Conservation (phyloP, 345 rosid genomes). For the Pseudoturritis turrita region DNA sequence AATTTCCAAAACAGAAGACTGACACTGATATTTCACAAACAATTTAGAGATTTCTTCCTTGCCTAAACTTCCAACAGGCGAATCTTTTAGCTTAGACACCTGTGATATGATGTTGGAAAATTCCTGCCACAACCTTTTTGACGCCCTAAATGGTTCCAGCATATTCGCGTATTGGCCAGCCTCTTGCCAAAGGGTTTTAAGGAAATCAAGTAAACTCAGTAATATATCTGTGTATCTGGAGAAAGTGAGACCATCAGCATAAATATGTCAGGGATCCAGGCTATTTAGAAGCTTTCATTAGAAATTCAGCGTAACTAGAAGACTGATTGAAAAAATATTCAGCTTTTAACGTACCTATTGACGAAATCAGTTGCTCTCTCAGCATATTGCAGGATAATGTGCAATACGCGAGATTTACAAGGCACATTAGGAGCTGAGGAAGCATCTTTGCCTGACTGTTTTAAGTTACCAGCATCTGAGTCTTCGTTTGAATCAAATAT, state of each 20-base stretch:
- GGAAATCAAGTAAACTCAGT: constrained; percentile 56
- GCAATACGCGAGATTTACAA: constrained; percentile 44
- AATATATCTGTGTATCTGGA: constrained; percentile 60
- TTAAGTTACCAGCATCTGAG: constrained; percentile 30
- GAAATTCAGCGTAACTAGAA: neutral
- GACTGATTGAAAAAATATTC: neutral
- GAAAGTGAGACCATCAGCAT: constrained; percentile 23
- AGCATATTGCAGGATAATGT: constrained; percentile 45
- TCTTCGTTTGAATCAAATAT: constrained; percentile 43
- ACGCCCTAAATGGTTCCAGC: constrained; percentile 51
- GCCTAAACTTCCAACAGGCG: constrained; percentile 35
- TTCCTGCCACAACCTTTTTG: constrained; percentile 63
- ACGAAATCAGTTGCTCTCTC: constrained; percentile 58
- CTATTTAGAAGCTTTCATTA: neutral
- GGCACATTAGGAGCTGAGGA: constrained; percentile 27
- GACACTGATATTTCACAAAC: constrained; percentile 58
- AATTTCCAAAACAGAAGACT: constrained; percentile 64
- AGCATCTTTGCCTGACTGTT: constrained; percentile 37
- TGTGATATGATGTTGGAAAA: constrained; percentile 44
- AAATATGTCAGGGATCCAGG: constrained; percentile 16
- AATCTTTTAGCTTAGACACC: constrained; percentile 35
- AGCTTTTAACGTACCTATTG: constrained; percentile 47
- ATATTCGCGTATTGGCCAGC: constrained; percentile 58
- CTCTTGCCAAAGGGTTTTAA: constrained; percentile 92
- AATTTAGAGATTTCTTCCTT: constrained; percentile 42